Evolutionary conservation across 805 yeast species (phyloP).

Genomic region (Cyberlindnera americana): DNA sequence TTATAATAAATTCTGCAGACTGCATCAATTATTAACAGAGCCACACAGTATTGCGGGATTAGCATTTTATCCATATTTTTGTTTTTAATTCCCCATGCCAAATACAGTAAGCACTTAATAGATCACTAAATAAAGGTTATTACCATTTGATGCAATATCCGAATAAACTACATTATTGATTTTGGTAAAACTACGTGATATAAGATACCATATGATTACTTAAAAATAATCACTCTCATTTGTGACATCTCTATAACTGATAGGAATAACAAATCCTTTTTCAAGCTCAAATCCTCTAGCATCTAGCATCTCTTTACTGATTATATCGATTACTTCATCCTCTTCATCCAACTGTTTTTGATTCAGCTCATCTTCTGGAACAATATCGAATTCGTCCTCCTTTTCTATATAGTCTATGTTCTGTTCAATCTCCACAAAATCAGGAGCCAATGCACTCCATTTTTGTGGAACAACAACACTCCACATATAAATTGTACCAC

Average conservation of each 20-base stretch:
- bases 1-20: too few relatives aligned
- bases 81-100: too few relatives aligned
- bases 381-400: slow-evolving; percentile 89
- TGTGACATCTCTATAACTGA: slow-evolving; percentile 28
- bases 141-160: too few relatives aligned
- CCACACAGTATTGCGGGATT: too few relatives aligned
- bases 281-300: slow-evolving; percentile 66
- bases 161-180: too few relatives aligned
- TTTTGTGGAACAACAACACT: slow-evolving; percentile 77
- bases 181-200: too few relatives aligned
- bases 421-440: slow-evolving; percentile 90
- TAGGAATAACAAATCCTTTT: slow-evolving; percentile 61
- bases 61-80: too few relatives aligned
- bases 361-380: slow-evolving; percentile 61
- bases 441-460: slow-evolving; percentile 97
- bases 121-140: too few relatives aligned
- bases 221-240: too few relatives aligned
- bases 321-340: slow-evolving; percentile 65
- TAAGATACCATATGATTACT: too few relatives aligned
- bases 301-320: slow-evolving; percentile 58
- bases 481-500: slow-evolving; percentile 83
- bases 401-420: slow-evolving; percentile 82
- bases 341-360: slow-evolving; percentile 60
- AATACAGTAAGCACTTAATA: too few relatives aligned
- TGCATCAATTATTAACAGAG: too few relatives aligned